Base-by-base conservation (phyloP, 2,329 filamentous ascomycete species). In the Ceratocystis lukuohia region DNA sequence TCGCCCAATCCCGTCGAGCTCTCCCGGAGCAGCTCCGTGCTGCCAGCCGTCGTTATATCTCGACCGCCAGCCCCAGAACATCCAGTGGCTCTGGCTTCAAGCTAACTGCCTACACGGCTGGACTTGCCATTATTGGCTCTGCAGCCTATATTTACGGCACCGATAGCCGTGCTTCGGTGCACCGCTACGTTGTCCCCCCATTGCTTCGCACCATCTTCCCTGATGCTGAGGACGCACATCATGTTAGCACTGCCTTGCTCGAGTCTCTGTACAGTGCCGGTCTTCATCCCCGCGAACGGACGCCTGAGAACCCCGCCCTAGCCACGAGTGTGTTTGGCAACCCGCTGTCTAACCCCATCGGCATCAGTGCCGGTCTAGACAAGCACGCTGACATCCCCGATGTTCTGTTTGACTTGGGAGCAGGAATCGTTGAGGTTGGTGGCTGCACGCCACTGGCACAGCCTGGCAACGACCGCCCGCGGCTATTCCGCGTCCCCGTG, bases 291-390 rank as follows among this genome's bases (percentile, higher is more conserved):
- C 84, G 93, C 67, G 94, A 99, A 74, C 86, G 94, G 65, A 71
- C 74, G 17, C 74, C 78, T 15, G 57, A 65, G 41, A 82, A 84
- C 46, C 72, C 75, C 5, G 73, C 73, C 20, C 71, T 77, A 3
- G 70, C 73, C 22, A 71, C 74, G 17, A 74, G 78, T 12, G 86
- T 97, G 22, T 96, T 96, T 74, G 91, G 88, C 45, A 83, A 88
- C 69, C 81, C 78, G 3, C 77, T 99, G 61, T 80, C 83, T 71
- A 97, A 96, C 76, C 94, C 94, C 1, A 86, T 99, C 71, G 94
- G 88, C 66, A 96, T 95, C 69, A 95, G 91, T n/a, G 94, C 91
- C 4, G 94, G 94, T 8, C 85, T 99, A 56, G 94, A 97, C 79
- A 97, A 99, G 80, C 84, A 96, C 73, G 94, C 87, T 65, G 90